Conservation (phyloP, 1,284 basidiomycete genomes). For the Cryptococcus sp. region DNA sequence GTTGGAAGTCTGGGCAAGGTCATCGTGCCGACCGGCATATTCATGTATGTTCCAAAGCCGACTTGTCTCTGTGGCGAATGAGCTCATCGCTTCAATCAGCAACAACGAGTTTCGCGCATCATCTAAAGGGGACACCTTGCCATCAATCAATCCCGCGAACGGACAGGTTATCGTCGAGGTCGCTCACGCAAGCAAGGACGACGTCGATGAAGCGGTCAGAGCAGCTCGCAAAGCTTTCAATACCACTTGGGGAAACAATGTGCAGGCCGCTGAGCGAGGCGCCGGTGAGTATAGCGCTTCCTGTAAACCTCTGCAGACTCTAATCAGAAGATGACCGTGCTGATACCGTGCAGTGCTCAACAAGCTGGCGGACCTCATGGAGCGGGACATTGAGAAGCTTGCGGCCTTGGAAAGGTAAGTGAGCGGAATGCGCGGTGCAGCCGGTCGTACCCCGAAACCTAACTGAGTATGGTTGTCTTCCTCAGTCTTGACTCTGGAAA, state of each 20-base stretch:
- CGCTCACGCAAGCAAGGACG: constrained; percentile 54
- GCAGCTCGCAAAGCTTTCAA: constrained; percentile 80
- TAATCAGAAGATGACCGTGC: background rate
- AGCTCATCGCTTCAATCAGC: constrained; percentile 23
- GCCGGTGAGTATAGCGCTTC: constrained; percentile 44
- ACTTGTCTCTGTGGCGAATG: constrained; percentile 57
- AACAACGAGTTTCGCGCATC: constrained; percentile 42
- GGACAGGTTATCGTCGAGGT: constrained; percentile 50
- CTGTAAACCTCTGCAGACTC: background rate
- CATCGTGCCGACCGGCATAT: background rate
- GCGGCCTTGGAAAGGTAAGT: constrained; percentile 67
- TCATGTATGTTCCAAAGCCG: constrained; percentile 1
- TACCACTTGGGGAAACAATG: constrained; percentile 85
- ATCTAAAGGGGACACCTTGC: constrained; percentile 30
- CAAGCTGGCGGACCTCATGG: constrained; percentile 89
- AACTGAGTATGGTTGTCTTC: too few relatives aligned
- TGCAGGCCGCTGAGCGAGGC: constrained; percentile 77
- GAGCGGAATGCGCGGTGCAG: constrained; percentile 59
- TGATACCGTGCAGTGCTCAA: constrained; percentile 59
- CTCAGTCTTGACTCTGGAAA: constrained; percentile 74
- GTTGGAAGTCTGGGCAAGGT: constrained; percentile 16
- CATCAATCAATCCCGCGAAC: constrained; percentile 58
- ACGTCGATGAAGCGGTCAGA: constrained; percentile 78
- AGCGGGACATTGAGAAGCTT: constrained; percentile 68
- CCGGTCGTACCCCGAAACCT: too few relatives aligned